Percentiles rank a stretch among this genome's conserved stretches.
Conservation (phyloP, 768 basidiomycete species). For the Suillus subalutaceus region DNA sequence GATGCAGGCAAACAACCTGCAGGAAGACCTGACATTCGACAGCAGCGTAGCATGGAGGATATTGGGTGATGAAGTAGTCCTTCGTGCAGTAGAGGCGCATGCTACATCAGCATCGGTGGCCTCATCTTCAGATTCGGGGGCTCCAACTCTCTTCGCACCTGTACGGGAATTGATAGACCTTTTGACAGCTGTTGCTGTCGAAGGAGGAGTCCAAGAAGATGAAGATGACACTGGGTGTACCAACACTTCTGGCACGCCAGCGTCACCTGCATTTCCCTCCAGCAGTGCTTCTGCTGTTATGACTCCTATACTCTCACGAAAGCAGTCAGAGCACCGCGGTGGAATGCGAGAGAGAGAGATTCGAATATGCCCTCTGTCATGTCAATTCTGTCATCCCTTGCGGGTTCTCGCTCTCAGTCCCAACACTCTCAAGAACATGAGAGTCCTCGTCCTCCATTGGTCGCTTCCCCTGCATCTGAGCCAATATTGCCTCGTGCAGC, state of each 20-base stretch:
- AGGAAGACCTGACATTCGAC: conserved; percentile 26
- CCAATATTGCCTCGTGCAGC: conserved; percentile 49
- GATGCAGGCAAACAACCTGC: conserved; percentile 29
- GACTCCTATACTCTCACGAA: conserved; percentile 60
- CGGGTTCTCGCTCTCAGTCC: conserved; percentile 63
- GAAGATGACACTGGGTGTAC: conserved; percentile 47
- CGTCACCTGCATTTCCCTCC: conserved; percentile 34
- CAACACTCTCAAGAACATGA: conserved; percentile 44
- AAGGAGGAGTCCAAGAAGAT: conserved; percentile 37
- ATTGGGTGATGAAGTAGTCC: conserved; percentile 69
- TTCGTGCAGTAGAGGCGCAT: conserved; percentile 48
- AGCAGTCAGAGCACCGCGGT: conserved; percentile 56
- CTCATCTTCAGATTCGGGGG: conserved; percentile 14
- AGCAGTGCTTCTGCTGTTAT: conserved; percentile 35
- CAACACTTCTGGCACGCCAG: conserved; percentile 41
- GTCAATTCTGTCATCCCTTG: conserved; percentile 66
- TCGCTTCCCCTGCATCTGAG: conserved; percentile 29
- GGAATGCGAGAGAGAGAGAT: conserved; percentile 50
- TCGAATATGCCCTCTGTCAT: conserved; percentile 59
- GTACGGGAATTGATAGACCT: conserved; percentile 41
- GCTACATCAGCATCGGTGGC: conserved; percentile 10
- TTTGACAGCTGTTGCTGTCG: conserved; percentile 42
- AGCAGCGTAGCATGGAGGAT: conserved; percentile 54
- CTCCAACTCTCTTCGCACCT: conserved; percentile 23
- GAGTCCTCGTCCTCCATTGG: conserved; percentile 32